Percentiles rank a stretch among this genome's conserved stretches.
Evolutionary conservation across 306 rosid species (phyloP).

Genomic region (Parietaria judaica): DNA sequence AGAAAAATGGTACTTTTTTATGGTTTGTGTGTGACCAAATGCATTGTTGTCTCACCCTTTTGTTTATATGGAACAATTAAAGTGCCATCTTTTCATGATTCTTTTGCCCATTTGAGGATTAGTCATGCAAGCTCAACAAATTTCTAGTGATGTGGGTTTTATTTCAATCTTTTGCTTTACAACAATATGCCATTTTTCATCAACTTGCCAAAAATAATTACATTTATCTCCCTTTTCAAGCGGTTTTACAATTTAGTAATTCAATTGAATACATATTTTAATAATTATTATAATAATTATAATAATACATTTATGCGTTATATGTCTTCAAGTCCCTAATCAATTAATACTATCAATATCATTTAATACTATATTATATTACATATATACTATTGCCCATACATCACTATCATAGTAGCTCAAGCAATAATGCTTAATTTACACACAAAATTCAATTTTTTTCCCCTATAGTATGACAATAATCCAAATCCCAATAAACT

Average conservation of each 20-base stretch:
- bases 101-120: neutral
- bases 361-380: neutral
- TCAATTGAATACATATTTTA: neutral
- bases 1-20: neutral
- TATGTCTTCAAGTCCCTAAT: neutral
- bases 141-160: neutral
- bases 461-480: neutral
- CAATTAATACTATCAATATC: neutral
- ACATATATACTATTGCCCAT: neutral
- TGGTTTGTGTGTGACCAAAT: neutral
- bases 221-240: neutral
- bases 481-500: too few species aligned
- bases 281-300: neutral
- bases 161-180: conserved; percentile 3
- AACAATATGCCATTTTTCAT: neutral
- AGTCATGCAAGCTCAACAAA: neutral
- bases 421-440: neutral
- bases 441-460: neutral
- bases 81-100: neutral
- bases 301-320: neutral
- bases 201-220: neutral
- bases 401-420: neutral
- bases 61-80: neutral
- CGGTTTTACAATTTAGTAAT: neutral
- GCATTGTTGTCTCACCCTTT: neutral